Evolutionary conservation across 2,329 filamentous ascomycete genomes (phyloP), one percentile per base, ranked within the genome.

Genomic region (Fusarium cicatricum): DNA sequence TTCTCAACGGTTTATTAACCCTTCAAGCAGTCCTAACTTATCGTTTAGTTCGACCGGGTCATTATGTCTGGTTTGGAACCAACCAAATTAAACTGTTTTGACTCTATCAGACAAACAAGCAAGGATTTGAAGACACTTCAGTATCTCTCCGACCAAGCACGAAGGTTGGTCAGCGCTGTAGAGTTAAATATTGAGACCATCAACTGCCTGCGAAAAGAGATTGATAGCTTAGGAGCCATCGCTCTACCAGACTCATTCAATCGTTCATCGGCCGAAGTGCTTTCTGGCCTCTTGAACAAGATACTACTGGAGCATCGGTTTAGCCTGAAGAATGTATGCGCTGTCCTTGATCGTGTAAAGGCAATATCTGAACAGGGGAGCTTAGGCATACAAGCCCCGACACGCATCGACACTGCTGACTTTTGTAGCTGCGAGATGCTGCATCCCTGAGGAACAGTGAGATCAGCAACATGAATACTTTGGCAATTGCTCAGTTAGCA

Each of bases 61-160:
- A 45, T 33, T 34, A 44, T 52, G 32, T 38, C 26, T 0, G 23
- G 19, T 11, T 11, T 52, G 4, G 40, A 45, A 5, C 40, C 41
- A 2, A 38, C 26, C 4, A 39, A 37, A 11, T 41, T 34, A 14
- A 52, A 52, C n/a, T 11, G 46, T 32, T 34, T 23, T 19, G 49
- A 52, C 28, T 17, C 49, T 1, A 8, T 33, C 2, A 12, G 46
- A 6, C 28, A 17, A 14, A 38, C 49, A 1, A 43, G 32, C 23
- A 52, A 29, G 11, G 49, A 52, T 9, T 16, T 52, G 12, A 52
- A 52, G n/a, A 45, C 49, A 2, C 33, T 52, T 14, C 49, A 52
- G 6, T 34, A 26, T 4, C 41, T 52, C 3, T 36, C 41, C 2
- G 49, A 52, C 19, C 49, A 52, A 10, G 28, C 41, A 32, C 9